Evolutionary conservation across 176 grass and related monocot species (phyloP).

Genomic region (Rhynchospora pubera): DNA sequence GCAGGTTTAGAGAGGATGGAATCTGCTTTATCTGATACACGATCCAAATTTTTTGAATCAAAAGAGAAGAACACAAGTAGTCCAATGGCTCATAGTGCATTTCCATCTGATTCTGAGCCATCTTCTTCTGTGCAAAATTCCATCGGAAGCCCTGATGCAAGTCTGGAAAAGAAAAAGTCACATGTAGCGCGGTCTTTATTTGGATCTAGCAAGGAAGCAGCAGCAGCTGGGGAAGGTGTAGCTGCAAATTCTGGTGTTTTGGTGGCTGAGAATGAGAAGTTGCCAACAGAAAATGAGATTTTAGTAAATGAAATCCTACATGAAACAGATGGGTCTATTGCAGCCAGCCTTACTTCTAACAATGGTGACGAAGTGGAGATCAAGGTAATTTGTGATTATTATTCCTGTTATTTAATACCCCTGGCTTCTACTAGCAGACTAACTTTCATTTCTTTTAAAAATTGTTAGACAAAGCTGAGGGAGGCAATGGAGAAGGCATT

Average conservation of each 20-base stretch:
- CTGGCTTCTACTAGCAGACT: neutral
- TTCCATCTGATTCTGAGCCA: constrained; percentile 38
- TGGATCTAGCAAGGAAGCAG: constrained; percentile 15
- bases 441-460: constrained; percentile 12
- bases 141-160: neutral
- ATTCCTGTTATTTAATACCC: neutral
- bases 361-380: constrained; percentile 33
- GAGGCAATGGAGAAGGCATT: constrained; percentile 85
- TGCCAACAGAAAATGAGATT: constrained; percentile 64
- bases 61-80: constrained; percentile 52
- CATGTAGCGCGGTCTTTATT: constrained; percentile 54
- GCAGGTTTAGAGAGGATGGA: constrained; percentile 84
- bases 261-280: constrained; percentile 21
- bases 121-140: constrained; percentile 12
- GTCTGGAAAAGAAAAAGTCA: neutral
- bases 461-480: constrained; percentile 47
- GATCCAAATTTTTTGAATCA: constrained; percentile 83
- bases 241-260: neutral
- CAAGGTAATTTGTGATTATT: constrained; percentile 40
- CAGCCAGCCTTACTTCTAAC: constrained; percentile 27
- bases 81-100: constrained; percentile 47
- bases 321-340: constrained; percentile 29
- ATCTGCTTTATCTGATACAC: constrained; percentile 59
- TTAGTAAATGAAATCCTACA: constrained; percentile 96
- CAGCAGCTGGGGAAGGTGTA: neutral